Base-by-base conservation (phyloP, 805 yeast species). In the Suhomyces canberraensis region DNA sequence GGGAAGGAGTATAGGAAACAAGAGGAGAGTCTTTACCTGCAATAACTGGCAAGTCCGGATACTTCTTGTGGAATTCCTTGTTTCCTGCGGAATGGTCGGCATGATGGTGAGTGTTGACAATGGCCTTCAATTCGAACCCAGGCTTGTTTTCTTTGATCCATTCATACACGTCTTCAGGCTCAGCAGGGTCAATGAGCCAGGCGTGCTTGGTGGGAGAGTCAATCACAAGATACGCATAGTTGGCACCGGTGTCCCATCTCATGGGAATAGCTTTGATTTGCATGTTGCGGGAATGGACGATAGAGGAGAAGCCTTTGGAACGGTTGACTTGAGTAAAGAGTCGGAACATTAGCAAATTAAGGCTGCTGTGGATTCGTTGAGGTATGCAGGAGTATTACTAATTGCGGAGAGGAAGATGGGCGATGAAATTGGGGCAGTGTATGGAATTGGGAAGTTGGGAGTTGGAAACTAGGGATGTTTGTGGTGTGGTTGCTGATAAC, bases 31-130 rank as follows among this genome's bases (percentile, higher is more conserved):
- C 89, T 36, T 71, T 75, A 11, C 99, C 99, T 1, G 88, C 96
- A 48, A 88, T 80, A 13, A 90, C 63, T 1, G 89, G 85, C 20
- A 81, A 55, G 5, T 63, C 66, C 3, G 74, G 72, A 41, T 64
- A 61, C 44, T 43, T 41, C 22, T 47, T 45, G 31, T 75, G 76
- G 54, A 67, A 55, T 13, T 59, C 60, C 16, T 65, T 60, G 52
- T 89, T 90, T 2, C 97, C 98, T 16, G 87, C 96, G 2, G 96
- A 71, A 61, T 93, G 99, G 56, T 93, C 99, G 54, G 79, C 78
- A 60, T 93, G 99, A 57, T 93, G 98, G 56, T 93, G 99, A 1
- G 98, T 93, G 61, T 93, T 93, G 34, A 86, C 95, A 40, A 93
- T 84, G 1, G 91, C 87, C 29, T 69, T 71, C 36, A 93, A 61